Conservation (phyloP, 176 grass and related monocot species). For the Carex myosuroides region DNA sequence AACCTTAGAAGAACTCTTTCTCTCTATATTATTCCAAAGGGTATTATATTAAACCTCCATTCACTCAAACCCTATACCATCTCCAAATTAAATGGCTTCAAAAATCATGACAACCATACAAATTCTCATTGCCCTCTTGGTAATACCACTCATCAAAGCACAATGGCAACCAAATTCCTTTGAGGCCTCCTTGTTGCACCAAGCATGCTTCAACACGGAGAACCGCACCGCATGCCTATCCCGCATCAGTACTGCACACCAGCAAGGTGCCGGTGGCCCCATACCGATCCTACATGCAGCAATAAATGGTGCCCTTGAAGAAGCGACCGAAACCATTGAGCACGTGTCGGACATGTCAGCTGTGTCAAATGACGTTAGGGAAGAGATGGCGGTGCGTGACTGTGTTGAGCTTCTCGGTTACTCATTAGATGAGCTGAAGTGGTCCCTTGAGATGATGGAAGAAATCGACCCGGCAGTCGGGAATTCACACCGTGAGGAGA, state of each 20-base stretch:
- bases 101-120: not conserved
- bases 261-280: constrained; percentile 29
- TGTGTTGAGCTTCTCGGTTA: constrained; percentile 77
- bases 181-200: constrained; percentile 59
- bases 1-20: not conserved
- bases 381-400: constrained; percentile 76
- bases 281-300: constrained; percentile 72
- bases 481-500: constrained; percentile 33
- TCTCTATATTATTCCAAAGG: constrained; percentile 19
- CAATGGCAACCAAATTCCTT: constrained; percentile 57
- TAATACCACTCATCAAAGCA: constrained; percentile 3
- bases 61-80: constrained; percentile 20
- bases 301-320: constrained; percentile 53
- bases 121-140: constrained; percentile 15
- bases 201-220: constrained; percentile 73
- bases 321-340: constrained; percentile 37
- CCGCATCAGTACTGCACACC: constrained; percentile 41
- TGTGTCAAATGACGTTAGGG: constrained; percentile 39
- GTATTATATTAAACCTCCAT: not conserved
- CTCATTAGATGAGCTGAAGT: constrained; percentile 75
- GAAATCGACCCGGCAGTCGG: constrained; percentile 3
- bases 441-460: constrained; percentile 58
- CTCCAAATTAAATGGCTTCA: not conserved
- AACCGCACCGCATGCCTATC: constrained; percentile 31
- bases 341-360: constrained; percentile 33